These are phyloP conservation scores for Glomus cerebriforme DNA, from an alignment of 192 early-diverging fungal genomes.

Conservation along the genomic window DNA sequence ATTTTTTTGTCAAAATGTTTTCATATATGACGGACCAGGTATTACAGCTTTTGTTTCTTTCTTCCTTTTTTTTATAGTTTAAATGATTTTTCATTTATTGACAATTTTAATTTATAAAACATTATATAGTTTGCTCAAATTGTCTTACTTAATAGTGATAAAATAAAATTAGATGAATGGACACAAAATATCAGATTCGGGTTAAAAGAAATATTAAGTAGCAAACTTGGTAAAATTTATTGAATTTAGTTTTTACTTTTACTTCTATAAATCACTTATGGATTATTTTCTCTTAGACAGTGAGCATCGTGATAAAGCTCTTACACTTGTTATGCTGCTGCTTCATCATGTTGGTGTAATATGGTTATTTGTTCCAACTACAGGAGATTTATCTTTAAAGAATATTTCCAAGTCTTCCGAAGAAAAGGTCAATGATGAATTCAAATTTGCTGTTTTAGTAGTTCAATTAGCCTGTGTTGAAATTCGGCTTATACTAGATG, in stretches of 20 bases:
- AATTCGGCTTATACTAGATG: conserved; percentile 44
- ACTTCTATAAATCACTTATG: background rate
- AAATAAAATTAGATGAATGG: conserved; percentile 3
- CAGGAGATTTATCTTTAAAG: background rate
- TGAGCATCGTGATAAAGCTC: conserved; percentile 38
- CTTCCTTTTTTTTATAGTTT: background rate
- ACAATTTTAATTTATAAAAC: conserved; percentile 9
- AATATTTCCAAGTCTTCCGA: background rate
- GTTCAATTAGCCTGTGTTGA: conserved; percentile 44
- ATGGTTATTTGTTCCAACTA: conserved; percentile 41
- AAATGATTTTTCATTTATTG: conserved; percentile 6
- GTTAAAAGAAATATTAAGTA: conserved; percentile 42
- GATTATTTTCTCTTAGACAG: conserved; percentile 27
- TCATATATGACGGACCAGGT: conserved; percentile 31
- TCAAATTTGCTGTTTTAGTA: conserved; percentile 43
- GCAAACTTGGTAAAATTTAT: conserved; percentile 38
- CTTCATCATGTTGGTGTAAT: conserved; percentile 40
- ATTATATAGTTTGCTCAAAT: background rate
- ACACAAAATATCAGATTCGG: conserved; percentile 35
- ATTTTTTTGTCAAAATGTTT: conserved; percentile 36
- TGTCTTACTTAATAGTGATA: background rate
- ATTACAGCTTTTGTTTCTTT: background rate
- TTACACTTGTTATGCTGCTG: conserved; percentile 29
- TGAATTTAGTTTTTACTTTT: background rate
- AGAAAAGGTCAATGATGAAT: conserved; percentile 31